A percentile compares a stretch with the other conserved stretches of the same genome.
These are phyloP conservation scores for Psilocybe tampanensis DNA, from an alignment of 768 basidiomycete species.

Conservation along the genomic window DNA sequence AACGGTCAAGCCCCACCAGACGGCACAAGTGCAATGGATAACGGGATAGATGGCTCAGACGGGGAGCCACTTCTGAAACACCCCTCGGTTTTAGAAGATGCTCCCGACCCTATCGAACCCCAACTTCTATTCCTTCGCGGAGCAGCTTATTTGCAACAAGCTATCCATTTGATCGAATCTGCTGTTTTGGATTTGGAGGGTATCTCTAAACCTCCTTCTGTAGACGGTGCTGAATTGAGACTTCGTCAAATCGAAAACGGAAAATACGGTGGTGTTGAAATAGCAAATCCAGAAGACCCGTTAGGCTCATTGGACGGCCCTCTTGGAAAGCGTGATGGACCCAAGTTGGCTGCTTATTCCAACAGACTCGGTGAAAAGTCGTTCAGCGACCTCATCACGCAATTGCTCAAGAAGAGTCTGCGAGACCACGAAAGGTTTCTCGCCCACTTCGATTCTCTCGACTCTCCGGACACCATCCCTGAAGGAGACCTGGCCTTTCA, in stretches of 20 bases:
- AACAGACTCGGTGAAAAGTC: conserved; percentile 51
- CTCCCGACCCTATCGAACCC: conserved; percentile 86
- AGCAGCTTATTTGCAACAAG: conserved; percentile 81
- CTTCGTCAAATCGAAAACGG: conserved; percentile 77
- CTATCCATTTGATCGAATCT: conserved; percentile 72
- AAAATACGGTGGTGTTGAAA: conserved; percentile 82
- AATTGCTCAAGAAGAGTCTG: conserved; percentile 70
- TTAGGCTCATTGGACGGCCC: conserved; percentile 77
- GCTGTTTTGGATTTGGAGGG: conserved; percentile 73
- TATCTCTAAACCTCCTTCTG: conserved; percentile 55
- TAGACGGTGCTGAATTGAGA: conserved; percentile 76
- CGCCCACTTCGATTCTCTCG: conserved; percentile 78
- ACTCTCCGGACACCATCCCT: conserved; percentile 35
- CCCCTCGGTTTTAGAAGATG: conserved; percentile 72
- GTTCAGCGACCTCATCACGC: conserved; percentile 62
- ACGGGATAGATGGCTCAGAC: conserved; percentile 48
- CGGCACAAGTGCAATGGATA: conserved; percentile 60
- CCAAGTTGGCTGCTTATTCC: conserved; percentile 69
- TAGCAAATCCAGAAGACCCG: conserved; percentile 73
- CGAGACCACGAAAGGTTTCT: conserved; percentile 88
- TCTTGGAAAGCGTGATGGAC: conserved; percentile 57
- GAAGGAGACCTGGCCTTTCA: conserved; percentile 51
- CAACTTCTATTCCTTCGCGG: conserved; percentile 85
- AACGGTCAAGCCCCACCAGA: conserved; percentile 71
- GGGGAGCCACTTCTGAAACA: conserved; percentile 60